Percentiles rank a stretch among this genome's conserved stretches.
Conservation (phyloP, 1,139 yeast species). For the Saccharomyces hybrid region DNA sequence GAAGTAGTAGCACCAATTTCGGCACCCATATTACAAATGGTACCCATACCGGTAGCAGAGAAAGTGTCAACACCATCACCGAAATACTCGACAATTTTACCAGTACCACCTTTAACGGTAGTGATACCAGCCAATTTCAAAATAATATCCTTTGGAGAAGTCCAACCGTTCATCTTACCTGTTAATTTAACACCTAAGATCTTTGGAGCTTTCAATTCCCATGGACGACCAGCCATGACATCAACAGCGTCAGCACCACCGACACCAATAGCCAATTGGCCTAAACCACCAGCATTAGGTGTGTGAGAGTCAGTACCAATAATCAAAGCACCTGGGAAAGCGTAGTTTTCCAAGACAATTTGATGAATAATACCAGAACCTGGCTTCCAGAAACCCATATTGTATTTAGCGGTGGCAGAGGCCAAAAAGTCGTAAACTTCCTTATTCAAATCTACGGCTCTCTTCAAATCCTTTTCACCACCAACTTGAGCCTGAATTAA, state of each 20-base stretch:
- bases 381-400: conserved; percentile 99
- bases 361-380: conserved; percentile 99
- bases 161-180: conserved; percentile 95
- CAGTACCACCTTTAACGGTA: conserved; percentile 99
- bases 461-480: conserved; percentile 83
- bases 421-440: conserved; percentile 95
- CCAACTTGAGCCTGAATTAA: conserved; percentile 96
- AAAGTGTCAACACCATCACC: conserved; percentile 95
- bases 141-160: conserved; percentile 97
- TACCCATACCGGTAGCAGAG: conserved; percentile 99
- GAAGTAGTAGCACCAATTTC: conserved; percentile 99
- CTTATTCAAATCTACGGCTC: conserved; percentile 89
- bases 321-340: conserved; percentile 95
- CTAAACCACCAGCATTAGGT: conserved; percentile 99
- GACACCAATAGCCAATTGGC: conserved; percentile 97
- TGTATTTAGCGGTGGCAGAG: conserved; percentile 91
- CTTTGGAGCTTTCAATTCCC: conserved; percentile 99
- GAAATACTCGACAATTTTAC: conserved; percentile 92
- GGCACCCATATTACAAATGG: conserved; percentile 99
- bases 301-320: conserved; percentile 99
- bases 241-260: conserved; percentile 99
- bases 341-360: conserved; percentile 93
- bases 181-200: conserved; percentile 93
- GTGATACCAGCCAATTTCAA: conserved; percentile 92
- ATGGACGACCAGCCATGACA: conserved; percentile 88